phyloP scores from a whole-genome alignment of 805 yeast genomes.

The Wickerhamiella australiensis region DNA sequence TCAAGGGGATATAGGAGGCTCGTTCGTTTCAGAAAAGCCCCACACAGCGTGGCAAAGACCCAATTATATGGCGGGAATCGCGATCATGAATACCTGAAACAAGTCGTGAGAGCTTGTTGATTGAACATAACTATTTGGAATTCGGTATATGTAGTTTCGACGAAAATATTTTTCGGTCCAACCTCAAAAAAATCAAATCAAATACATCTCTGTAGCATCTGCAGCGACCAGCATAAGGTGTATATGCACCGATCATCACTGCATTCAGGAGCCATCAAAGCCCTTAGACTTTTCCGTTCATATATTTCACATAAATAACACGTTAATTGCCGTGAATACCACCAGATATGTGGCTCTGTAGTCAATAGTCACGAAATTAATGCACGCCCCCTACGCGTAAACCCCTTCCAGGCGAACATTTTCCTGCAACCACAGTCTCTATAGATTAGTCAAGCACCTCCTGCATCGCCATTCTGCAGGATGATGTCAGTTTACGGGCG shows the following conservation, averaged over 20 bases:
- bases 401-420: not conserved
- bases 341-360: not conserved
- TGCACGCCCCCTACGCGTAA: constrained; percentile 2
- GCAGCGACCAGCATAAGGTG: constrained; percentile 1
- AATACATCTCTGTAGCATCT: not conserved
- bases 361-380: not conserved
- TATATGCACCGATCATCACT: not conserved
- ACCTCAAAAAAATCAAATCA: not conserved
- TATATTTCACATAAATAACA: not conserved
- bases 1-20: not conserved
- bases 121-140: too few species aligned
- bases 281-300: not conserved
- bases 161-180: not conserved
- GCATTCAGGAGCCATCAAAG: not conserved
- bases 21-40: not conserved
- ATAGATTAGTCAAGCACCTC: constrained; percentile 1
- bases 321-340: not conserved
- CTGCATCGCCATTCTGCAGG: not conserved
- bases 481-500: not conserved
- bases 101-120: not conserved
- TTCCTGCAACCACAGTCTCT: not conserved
- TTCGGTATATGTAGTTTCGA: too few species aligned
- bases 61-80: not conserved
- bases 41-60: not conserved
- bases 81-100: too few species aligned